Conservation (phyloP, 306 rosid species). For the Cucurbita argyrosperma region DNA sequence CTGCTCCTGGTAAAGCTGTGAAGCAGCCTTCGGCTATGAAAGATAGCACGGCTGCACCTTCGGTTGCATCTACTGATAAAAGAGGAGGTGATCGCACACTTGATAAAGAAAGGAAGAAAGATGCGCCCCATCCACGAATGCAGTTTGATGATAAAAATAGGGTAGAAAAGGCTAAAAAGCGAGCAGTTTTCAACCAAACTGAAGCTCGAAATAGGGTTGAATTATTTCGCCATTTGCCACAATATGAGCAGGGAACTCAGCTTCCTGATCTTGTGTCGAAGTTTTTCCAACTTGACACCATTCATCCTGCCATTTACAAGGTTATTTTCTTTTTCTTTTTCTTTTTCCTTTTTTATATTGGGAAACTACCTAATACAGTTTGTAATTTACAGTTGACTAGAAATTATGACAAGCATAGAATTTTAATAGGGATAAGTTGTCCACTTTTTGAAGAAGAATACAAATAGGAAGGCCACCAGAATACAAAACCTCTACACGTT, state of each 20-base stretch:
- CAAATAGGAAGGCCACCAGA: too few relatives aligned
- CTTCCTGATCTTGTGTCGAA: constrained; percentile 60
- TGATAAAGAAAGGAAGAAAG: constrained; percentile 83
- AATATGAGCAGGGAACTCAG: constrained; percentile 60
- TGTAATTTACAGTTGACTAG: too few relatives aligned
- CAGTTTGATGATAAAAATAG: constrained; percentile 67
- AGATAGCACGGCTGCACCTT: constrained; percentile 20
- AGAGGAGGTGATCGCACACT: constrained; percentile 39
- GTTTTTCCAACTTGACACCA: constrained; percentile 52
- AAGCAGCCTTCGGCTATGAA: constrained; percentile 49
- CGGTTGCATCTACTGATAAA: constrained; percentile 36
- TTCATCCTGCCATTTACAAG: constrained; percentile 81
- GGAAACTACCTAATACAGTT: neutral
- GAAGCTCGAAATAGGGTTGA: constrained; percentile 77
- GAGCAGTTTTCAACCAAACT: constrained; percentile 57
- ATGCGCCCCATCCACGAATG: constrained; percentile 64
- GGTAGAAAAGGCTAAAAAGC: constrained; percentile 65
- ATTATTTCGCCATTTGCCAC: constrained; percentile 80
- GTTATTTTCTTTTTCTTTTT: constrained; percentile 13
- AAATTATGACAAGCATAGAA: too few relatives aligned
- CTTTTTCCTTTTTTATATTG: neutral
- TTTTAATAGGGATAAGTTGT: too few relatives aligned
- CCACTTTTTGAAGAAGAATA: too few relatives aligned
- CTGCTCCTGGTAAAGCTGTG: constrained; percentile 22
- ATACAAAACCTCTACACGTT: too few relatives aligned